Evolutionary conservation across 2,329 filamentous ascomycete species (phyloP).

Genomic region (Aureobasidium melanogenum): DNA sequence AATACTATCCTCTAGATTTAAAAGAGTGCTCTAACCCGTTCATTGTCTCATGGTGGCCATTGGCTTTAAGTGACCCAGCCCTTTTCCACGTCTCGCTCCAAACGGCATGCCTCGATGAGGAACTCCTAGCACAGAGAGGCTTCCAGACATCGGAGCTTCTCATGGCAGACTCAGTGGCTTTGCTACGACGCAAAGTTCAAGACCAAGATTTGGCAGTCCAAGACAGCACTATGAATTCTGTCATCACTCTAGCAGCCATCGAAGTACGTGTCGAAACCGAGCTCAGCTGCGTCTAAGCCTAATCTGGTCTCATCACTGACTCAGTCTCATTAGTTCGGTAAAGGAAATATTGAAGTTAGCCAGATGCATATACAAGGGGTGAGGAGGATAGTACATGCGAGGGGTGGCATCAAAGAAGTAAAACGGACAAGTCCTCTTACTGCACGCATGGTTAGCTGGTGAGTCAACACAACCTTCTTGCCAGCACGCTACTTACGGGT

Average conservation of each 20-base stretch:
- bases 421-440: conserved; percentile 4
- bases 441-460: conserved; percentile 5
- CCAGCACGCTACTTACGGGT: not conserved
- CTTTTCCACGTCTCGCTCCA: conserved; percentile 5
- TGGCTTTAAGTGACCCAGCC: not conserved
- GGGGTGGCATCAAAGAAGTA: not conserved
- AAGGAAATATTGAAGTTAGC: not conserved
- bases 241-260: conserved; percentile 3
- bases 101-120: conserved; percentile 7
- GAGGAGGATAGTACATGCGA: not conserved
- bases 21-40: not conserved
- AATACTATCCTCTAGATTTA: conserved; percentile 9
- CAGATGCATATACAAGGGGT: not conserved
- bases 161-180: conserved; percentile 1
- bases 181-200: not conserved
- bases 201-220: not conserved
- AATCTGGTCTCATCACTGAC: not conserved
- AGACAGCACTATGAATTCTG: conserved; percentile 7
- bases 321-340: not conserved
- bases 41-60: conserved; percentile 5
- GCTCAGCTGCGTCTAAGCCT: no score
- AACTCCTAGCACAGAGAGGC: not conserved
- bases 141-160: not conserved
- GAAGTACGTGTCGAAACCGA: not conserved
- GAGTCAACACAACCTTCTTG: not conserved